Evolutionary conservation across 441 rosid genomes (phyloP), one percentile per base, ranked within the genome.

Genomic region (Dalechampia spathulata): DNA sequence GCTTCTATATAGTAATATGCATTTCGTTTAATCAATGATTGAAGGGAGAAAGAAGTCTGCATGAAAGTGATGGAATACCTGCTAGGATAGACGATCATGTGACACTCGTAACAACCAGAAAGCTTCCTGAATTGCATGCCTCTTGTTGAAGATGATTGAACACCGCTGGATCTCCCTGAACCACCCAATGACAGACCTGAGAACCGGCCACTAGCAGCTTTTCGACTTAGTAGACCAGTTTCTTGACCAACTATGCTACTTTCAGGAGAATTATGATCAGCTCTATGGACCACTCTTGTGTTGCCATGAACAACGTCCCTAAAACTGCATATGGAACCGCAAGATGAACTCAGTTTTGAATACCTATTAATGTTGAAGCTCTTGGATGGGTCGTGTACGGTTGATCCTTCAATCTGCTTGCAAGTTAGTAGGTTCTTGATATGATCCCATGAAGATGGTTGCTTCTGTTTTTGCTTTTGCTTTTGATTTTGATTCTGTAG

Each of bases 361-460:
- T 69, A 66, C 4, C 66, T 69, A 22, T 45, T 49, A 49, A 30
- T 30, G 34, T 26, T 25, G 12, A n/a, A n/a, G n/a, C n/a, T 66
- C 68, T 80, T 82, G n/a, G 91, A 77, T 0, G 99, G 96, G 62
- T 89, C 88, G 68, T 77, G 91, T 14, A 92, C 83, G 48, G 58
- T 71, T n/a, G 88, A 74, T 10, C 76, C 82, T 72, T 92, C 90
- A 57, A 92, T 63, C 67, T 85, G 96, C 36, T 85, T 92, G 77
- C 97, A 92, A 48, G 84, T 80, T 21, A 92, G 82, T 23, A 92
- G 60, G 79, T 85, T 89, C 81, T 89, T 92, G 82, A 92, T 63
- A 68, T 92, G 99, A 84, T 85, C 87, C 99, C 99, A 92, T 51
- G 99, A 89, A 30, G 97, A 89, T 8, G 85, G 70, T 14, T 67